Conservation (phyloP, 208 protist species). For the Wallacemonas sp. region DNA sequence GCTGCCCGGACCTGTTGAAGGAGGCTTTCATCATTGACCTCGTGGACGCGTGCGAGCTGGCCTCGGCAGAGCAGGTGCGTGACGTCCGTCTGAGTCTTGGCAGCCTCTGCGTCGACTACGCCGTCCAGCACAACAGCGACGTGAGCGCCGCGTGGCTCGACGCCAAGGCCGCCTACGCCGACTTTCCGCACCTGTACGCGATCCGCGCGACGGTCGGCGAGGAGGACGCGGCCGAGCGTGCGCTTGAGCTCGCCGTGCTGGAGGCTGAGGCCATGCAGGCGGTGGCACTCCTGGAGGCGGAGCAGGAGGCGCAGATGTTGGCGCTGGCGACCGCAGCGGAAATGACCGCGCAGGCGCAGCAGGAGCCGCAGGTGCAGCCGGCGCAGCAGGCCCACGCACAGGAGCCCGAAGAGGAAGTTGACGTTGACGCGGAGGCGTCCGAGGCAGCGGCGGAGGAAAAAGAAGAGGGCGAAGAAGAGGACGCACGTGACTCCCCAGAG, state of each 20-base stretch:
- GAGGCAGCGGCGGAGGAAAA: too few relatives aligned
- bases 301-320: too few relatives aligned
- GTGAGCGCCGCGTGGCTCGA: background rate
- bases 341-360: background rate
- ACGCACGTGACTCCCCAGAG: background rate
- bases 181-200: background rate
- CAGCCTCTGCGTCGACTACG: slow-evolving; percentile 7
- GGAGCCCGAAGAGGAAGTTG: background rate
- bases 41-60: slow-evolving; percentile 8
- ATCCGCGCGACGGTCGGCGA: background rate
- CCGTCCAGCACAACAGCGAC: background rate
- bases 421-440: too few relatives aligned
- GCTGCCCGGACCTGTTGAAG: slow-evolving; percentile 2
- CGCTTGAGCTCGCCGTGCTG: background rate
- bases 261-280: slow-evolving; percentile 7
- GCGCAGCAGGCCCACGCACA: too few relatives aligned
- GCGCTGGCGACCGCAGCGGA: background rate
- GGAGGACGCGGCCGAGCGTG: slow-evolving; percentile 7
- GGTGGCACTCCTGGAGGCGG: background rate
- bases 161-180: slow-evolving; percentile 5
- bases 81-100: background rate
- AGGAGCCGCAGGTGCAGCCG: background rate
- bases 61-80: background rate
- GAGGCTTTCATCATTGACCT: slow-evolving; percentile 8
- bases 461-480: slow-evolving; percentile 12